A percentile compares a stretch with the other conserved stretches of the same genome.
Conservation (phyloP, 805 yeast genomes). For the Zygoascus tannicola region DNA sequence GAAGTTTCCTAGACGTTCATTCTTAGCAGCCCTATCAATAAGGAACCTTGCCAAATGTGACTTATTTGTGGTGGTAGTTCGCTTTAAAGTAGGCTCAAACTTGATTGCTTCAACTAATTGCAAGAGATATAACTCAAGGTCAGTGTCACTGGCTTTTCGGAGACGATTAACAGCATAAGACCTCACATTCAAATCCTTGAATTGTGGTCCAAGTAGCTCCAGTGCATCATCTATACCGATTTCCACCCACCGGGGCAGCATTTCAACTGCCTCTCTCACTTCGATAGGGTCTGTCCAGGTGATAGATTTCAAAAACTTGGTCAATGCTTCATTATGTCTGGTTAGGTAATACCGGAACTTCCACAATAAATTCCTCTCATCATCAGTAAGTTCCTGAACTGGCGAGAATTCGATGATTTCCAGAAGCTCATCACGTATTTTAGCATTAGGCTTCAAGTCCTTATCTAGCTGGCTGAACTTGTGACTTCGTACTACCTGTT, state of each 20-base stretch:
- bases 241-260: constrained; percentile 61
- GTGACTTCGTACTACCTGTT: constrained; percentile 66
- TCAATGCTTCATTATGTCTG: constrained; percentile 56
- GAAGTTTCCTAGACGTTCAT: constrained; percentile 63
- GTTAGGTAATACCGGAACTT: constrained; percentile 75
- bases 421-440: constrained; percentile 62
- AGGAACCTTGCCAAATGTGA: constrained; percentile 44
- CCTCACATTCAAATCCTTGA: constrained; percentile 63
- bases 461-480: constrained; percentile 68
- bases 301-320: constrained; percentile 78
- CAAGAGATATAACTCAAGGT: constrained; percentile 67
- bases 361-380: constrained; percentile 85
- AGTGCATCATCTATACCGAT: constrained; percentile 78
- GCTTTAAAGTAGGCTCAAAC: constrained; percentile 43
- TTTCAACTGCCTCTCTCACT: constrained; percentile 64
- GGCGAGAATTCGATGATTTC: constrained; percentile 70
- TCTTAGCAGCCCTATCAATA: constrained; percentile 58
- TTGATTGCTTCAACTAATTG: constrained; percentile 89
- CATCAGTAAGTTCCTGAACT: constrained; percentile 67
- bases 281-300: constrained; percentile 83
- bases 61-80: constrained; percentile 13
- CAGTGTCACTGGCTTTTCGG: constrained; percentile 67
- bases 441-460: constrained; percentile 83
- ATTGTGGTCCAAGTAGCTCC: constrained; percentile 73
- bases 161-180: constrained; percentile 83